Conservation (phyloP, 495 filamentous ascomycete species). For the Chaetomidium leptoderma region DNA sequence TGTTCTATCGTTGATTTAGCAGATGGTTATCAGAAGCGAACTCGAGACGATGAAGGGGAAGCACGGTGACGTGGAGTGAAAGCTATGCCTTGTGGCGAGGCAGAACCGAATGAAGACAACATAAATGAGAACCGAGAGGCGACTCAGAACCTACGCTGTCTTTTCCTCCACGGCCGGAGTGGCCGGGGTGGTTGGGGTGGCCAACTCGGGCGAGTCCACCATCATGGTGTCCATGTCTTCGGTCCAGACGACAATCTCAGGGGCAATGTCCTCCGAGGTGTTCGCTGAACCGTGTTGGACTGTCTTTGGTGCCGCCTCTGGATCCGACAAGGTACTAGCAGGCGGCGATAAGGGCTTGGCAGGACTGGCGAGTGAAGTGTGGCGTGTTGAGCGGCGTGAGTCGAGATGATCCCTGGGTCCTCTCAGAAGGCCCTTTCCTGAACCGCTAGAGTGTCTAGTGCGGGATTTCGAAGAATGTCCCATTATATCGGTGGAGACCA, state of each 20-base stretch:
- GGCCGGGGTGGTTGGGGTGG: slow-evolving; percentile 3
- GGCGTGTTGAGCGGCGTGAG: slow-evolving; percentile 23
- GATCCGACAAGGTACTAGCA: slow-evolving; percentile 10
- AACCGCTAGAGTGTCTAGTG: slow-evolving; percentile 21
- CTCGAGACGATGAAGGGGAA: background rate
- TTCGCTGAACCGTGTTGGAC: slow-evolving; percentile 1
- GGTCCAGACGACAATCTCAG: slow-evolving; percentile 40
- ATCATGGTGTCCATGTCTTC: slow-evolving; percentile 32
- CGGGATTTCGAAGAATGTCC: slow-evolving; percentile 25
- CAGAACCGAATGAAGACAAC: background rate
- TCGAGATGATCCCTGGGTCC: slow-evolving; percentile 20
- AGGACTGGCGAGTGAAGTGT: slow-evolving; percentile 14
- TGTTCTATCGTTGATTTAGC: slow-evolving; percentile 3
- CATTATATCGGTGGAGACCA: slow-evolving; percentile 25
- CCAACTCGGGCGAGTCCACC: slow-evolving; percentile 19
- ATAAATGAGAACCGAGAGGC: too few relatives aligned
- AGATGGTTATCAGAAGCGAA: background rate
- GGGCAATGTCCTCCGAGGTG: slow-evolving; percentile 30
- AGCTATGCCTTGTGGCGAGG: background rate
- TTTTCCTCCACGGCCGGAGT: background rate
- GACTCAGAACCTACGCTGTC: slow-evolving; percentile 2
- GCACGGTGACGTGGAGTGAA: background rate
- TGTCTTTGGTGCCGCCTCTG: background rate
- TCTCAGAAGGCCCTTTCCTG: slow-evolving; percentile 23
- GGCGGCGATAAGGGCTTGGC: slow-evolving; percentile 21